A percentile compares a stretch with the other conserved stretches of the same genome.
phyloP scores from a whole-genome alignment of 2,329 filamentous ascomycete species.

The Tricladium varicosporioides region DNA sequence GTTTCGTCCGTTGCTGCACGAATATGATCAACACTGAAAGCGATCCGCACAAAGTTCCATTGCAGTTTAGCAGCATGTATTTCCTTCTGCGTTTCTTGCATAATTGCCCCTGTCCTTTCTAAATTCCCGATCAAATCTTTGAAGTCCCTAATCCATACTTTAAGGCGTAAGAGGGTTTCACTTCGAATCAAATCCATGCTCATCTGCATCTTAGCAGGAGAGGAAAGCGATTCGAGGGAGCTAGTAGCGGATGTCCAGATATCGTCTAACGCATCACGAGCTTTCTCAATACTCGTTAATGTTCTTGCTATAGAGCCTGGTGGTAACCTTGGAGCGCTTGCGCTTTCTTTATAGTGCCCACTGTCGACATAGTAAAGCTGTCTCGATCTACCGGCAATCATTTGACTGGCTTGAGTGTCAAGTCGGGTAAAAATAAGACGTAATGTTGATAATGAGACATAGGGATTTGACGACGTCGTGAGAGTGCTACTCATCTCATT shows the following conservation, averaged over 20 bases:
- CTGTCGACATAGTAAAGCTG: neutral
- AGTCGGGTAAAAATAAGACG: constrained; percentile 16
- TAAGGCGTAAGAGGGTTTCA: neutral
- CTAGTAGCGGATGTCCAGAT: constrained; percentile 1
- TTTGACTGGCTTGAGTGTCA: constrained; percentile 12
- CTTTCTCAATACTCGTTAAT: constrained; percentile 5
- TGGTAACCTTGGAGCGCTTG: no score
- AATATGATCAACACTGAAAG: neutral
- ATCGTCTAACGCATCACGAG: constrained; percentile 5
- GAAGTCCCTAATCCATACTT: neutral
- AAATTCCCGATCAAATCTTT: neutral
- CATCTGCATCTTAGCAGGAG: neutral
- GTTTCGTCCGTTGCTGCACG: neutral
- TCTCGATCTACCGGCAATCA: neutral
- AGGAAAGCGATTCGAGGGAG: no score
- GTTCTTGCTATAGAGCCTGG: neutral
- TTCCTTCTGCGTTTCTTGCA: neutral
- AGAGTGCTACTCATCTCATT: neutral
- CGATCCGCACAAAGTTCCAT: neutral
- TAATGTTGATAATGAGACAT: constrained; percentile 14
- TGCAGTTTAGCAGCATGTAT: constrained; percentile 2
- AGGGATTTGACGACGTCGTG: neutral
- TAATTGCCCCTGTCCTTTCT: neutral
- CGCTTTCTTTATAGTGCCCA: no score
- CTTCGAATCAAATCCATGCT: neutral